Evolutionary conservation across 495 filamentous ascomycete genomes (phyloP).

Genomic region (Hypoxylon intermedium): DNA sequence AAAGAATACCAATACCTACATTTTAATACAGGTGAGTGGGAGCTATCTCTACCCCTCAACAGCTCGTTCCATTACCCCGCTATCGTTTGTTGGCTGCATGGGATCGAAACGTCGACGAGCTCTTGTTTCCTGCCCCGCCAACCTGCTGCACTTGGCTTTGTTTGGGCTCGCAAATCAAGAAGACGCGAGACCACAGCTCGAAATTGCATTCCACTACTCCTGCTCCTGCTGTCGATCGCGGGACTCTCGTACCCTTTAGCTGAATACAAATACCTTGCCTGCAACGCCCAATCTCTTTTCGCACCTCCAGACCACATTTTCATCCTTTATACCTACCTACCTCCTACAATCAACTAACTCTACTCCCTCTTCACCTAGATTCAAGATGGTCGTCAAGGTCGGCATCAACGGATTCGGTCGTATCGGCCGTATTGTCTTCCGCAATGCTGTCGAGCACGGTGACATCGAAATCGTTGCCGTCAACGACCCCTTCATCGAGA

Average conservation of each 20-base stretch:
- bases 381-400: slow-evolving; percentile 68
- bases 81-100: slow-evolving; percentile 20
- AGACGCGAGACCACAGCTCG: slow-evolving; percentile 8
- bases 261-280: slow-evolving; percentile 31
- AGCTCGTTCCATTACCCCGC: slow-evolving; percentile 32
- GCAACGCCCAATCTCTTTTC: neutral
- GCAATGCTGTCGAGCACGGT: slow-evolving; percentile 77
- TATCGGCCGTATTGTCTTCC: slow-evolving; percentile 91
- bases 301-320: slow-evolving; percentile 38
- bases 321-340: slow-evolving; percentile 12
- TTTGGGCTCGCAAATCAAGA: slow-evolving; percentile 8
- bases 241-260: neutral
- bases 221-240: slow-evolving; percentile 4
- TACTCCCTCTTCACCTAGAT: slow-evolving; percentile 27
- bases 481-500: slow-evolving; percentile 99
- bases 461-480: slow-evolving; percentile 92
- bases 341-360: slow-evolving; percentile 15
- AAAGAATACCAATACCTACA: neutral
- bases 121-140: slow-evolving; percentile 27
- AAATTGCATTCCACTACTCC: slow-evolving; percentile 7
- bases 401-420: slow-evolving; percentile 99
- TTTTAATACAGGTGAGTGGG: slow-evolving; percentile 22
- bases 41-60: slow-evolving; percentile 1
- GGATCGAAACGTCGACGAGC: slow-evolving; percentile 24
- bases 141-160: slow-evolving; percentile 31